Conservation (phyloP, 768 basidiomycete species). For the Sporobolomyces pararoseus region DNA sequence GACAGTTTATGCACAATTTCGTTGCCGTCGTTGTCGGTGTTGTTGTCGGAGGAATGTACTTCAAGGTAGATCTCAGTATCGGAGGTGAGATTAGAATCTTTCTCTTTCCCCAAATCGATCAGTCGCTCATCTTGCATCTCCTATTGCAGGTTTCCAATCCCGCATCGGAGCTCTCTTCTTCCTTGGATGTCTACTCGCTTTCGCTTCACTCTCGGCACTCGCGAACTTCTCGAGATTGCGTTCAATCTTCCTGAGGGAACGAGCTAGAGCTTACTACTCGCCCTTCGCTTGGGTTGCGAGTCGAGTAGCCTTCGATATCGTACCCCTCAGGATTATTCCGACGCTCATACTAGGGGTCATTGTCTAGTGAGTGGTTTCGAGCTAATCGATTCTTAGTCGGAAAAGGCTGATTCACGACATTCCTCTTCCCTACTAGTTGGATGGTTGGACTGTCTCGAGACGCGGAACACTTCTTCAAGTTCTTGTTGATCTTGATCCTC, state of each 20-base stretch:
- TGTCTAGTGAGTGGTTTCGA: constrained; percentile 53
- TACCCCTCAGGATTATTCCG: constrained; percentile 82
- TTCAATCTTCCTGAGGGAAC: constrained; percentile 81
- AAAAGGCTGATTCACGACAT: neutral
- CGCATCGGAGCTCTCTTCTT: constrained; percentile 94
- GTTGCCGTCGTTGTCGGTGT: constrained; percentile 72
- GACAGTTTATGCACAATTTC: constrained; percentile 65
- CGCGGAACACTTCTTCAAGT: constrained; percentile 87
- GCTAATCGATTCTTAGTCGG: no score
- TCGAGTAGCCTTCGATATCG: constrained; percentile 78
- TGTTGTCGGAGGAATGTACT: constrained; percentile 87
- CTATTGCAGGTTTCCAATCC: constrained; percentile 51
- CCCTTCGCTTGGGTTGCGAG: constrained; percentile 89
- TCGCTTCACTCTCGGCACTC: constrained; percentile 82
- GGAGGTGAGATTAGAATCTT: constrained; percentile 7
- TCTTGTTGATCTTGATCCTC: constrained; percentile 78
- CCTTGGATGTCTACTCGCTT: constrained; percentile 84
- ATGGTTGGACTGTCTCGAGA: constrained; percentile 84
- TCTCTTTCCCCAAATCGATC: neutral
- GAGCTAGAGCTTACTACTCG: constrained; percentile 79
- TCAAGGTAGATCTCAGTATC: constrained; percentile 44
- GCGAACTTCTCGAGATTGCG: constrained; percentile 81
- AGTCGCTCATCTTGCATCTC: neutral
- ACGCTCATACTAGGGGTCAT: constrained; percentile 81
- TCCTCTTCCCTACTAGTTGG: constrained; percentile 66